Percentiles rank a stretch among this genome's conserved stretches.
Conservation (phyloP, 2,329 filamentous ascomycete genomes). For the Pseudohalonectria lignicola region DNA sequence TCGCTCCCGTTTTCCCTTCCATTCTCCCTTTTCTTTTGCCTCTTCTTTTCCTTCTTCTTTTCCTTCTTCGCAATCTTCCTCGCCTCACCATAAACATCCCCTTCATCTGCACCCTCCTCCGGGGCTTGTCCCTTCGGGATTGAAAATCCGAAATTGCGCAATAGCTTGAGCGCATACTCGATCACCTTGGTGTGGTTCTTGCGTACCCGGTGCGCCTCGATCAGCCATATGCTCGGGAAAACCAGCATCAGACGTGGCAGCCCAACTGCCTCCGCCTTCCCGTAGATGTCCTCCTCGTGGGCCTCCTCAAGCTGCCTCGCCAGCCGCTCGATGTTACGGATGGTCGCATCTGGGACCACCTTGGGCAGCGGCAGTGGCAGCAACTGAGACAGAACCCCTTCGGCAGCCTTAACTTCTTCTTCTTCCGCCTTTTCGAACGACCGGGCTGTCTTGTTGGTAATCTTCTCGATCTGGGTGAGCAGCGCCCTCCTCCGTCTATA, state of each 20-base stretch:
- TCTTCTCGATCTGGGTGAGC: constrained; percentile 9
- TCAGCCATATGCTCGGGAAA: constrained; percentile 23
- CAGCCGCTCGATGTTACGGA: constrained; percentile 20
- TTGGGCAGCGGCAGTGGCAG: constrained; percentile 5
- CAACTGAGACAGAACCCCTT: too few species aligned
- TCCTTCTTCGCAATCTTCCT: too few species aligned
- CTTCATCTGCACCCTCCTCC: too few species aligned
- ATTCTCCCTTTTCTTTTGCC: too few species aligned
- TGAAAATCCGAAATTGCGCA: constrained; percentile 22
- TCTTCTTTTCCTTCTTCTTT: too few species aligned
- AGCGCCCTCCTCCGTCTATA: constrained; percentile 7
- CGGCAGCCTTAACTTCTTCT: too few species aligned
- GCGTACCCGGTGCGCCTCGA: constrained; percentile 18
- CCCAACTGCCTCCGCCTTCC: not conserved
- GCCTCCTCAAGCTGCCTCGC: constrained; percentile 17
- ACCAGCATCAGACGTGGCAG: constrained; percentile 22
- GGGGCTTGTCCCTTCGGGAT: too few species aligned
- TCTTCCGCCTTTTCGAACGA: not conserved
- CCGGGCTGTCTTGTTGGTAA: constrained; percentile 2
- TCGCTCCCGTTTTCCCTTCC: too few species aligned
- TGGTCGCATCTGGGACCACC: constrained; percentile 16
- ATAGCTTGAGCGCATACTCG: constrained; percentile 15
- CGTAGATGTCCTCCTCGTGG: constrained; percentile 20
- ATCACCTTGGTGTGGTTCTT: constrained; percentile 21
- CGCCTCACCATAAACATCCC: too few species aligned